These are phyloP conservation scores for Dryas alaskensis DNA, from an alignment of 306 rosid species.

Conservation along the genomic window DNA sequence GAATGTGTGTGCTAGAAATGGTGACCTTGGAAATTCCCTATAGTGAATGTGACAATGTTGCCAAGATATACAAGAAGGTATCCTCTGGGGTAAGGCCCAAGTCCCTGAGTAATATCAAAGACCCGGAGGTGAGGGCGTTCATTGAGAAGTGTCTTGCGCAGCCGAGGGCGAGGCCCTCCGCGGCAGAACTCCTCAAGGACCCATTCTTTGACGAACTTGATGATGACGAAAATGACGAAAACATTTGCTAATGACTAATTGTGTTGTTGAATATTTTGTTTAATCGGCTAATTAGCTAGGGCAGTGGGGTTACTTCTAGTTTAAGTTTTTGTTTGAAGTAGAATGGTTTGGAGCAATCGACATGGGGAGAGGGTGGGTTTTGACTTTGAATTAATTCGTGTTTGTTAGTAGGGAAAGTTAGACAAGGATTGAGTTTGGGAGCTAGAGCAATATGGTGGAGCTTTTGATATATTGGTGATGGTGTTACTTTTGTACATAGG, in stretches of 20 bases:
- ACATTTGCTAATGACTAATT: slow-evolving; percentile 20
- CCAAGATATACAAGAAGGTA: slow-evolving; percentile 76
- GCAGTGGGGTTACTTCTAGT: neutral
- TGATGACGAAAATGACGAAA: slow-evolving; percentile 31
- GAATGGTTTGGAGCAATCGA: slow-evolving; percentile 7
- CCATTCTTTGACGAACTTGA: slow-evolving; percentile 63
- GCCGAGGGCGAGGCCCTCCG: slow-evolving; percentile 70
- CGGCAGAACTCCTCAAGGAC: slow-evolving; percentile 68
- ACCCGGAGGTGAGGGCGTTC: slow-evolving; percentile 55
- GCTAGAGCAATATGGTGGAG: neutral
- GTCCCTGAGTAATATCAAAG: slow-evolving; percentile 58
- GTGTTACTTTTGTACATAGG: slow-evolving; percentile 34
- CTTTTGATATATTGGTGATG: slow-evolving; percentile 18
- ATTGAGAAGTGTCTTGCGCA: slow-evolving; percentile 80
- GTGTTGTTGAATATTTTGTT: slow-evolving; percentile 2
- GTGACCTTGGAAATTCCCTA: slow-evolving; percentile 86
- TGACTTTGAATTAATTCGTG: slow-evolving; percentile 12
- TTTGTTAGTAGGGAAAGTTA: slow-evolving; percentile 22
- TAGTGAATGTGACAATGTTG: slow-evolving; percentile 82
- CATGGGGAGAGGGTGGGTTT: neutral
- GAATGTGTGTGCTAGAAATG: slow-evolving; percentile 86
- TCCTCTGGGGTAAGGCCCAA: slow-evolving; percentile 68
- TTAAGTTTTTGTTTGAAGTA: neutral
- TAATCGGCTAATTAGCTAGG: neutral
- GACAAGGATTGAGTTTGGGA: slow-evolving; percentile 25